Evolutionary conservation across 1,284 basidiomycete species (phyloP).

Genomic region (Tremellales sp.): DNA sequence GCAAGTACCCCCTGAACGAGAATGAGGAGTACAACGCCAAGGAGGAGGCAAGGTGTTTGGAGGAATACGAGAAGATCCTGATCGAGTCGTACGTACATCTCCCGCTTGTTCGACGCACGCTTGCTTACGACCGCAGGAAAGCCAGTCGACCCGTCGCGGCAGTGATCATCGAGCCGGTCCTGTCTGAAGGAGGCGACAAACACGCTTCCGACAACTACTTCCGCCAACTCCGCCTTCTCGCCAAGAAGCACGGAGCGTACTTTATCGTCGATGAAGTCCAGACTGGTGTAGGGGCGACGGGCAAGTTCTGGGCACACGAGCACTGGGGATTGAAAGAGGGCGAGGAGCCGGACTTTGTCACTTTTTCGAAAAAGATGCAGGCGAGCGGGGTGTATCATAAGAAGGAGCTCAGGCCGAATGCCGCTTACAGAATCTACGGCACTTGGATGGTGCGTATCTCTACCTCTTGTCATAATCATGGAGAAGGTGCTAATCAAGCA

Average conservation of each 20-base stretch:
- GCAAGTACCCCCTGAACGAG: constrained; percentile 55
- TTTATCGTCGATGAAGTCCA: constrained; percentile 56
- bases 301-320: constrained; percentile 57
- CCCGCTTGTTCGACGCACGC: not conserved
- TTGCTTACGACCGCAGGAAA: constrained; percentile 31
- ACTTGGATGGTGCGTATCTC: constrained; percentile 46
- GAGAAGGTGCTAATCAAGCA: not conserved
- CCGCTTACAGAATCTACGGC: constrained; percentile 51
- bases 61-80: constrained; percentile 41
- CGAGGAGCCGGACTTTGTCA: constrained; percentile 54
- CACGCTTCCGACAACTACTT: constrained; percentile 56
- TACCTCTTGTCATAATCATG: not conserved
- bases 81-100: constrained; percentile 24
- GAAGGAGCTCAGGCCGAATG: constrained; percentile 50
- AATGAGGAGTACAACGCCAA: constrained; percentile 52
- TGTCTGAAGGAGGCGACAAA: constrained; percentile 57
- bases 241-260: constrained; percentile 53
- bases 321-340: constrained; percentile 51
- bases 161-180: constrained; percentile 56
- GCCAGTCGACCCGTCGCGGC: constrained; percentile 52
- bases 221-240: constrained; percentile 51
- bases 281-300: constrained; percentile 56
- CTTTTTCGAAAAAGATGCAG: constrained; percentile 56
- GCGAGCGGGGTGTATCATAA: constrained; percentile 54
- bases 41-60: constrained; percentile 41